Percentiles rank a stretch among this genome's conserved stretches.
phyloP scores from a whole-genome alignment of 495 filamentous ascomycete genomes.

The Letharia lupina region DNA sequence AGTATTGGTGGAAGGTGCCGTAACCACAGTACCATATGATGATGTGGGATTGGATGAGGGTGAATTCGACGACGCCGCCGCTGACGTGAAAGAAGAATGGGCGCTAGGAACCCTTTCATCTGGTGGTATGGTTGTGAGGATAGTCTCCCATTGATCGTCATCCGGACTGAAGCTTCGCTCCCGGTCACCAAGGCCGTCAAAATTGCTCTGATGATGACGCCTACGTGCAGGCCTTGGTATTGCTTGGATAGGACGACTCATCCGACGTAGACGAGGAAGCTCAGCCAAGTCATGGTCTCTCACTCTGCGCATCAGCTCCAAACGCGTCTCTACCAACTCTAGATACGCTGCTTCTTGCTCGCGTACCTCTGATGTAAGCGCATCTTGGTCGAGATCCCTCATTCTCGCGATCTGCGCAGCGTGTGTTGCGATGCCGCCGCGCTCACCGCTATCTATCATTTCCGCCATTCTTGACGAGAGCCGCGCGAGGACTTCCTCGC shows the following conservation, averaged over 20 bases:
- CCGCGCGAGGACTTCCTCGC: slow-evolving; percentile 11
- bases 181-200: slow-evolving; percentile 77
- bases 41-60: slow-evolving; percentile 32
- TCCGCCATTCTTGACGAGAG: slow-evolving; percentile 14
- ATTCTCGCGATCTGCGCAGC: slow-evolving; percentile 16
- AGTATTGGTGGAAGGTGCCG: slow-evolving; percentile 17
- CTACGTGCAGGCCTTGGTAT: not conserved
- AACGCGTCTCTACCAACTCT: slow-evolving; percentile 12
- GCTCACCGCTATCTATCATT: slow-evolving; percentile 12
- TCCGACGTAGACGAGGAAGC: slow-evolving; percentile 21
- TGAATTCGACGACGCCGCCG: slow-evolving; percentile 44
- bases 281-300: slow-evolving; percentile 15
- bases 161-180: slow-evolving; percentile 74
- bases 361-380: slow-evolving; percentile 16
- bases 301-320: slow-evolving; percentile 12
- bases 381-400: slow-evolving; percentile 12
- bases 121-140: slow-evolving; percentile 69
- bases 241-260: slow-evolving; percentile 10
- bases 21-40: slow-evolving; percentile 19
- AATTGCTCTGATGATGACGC: slow-evolving; percentile 27
- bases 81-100: slow-evolving; percentile 70
- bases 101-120: slow-evolving; percentile 73
- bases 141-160: slow-evolving; percentile 65
- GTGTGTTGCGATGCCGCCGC: slow-evolving; percentile 11
- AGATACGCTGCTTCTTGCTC: slow-evolving; percentile 17